Evolutionary conservation across 2,329 filamentous ascomycete species (phyloP), one percentile per base, ranked within the genome.

Genomic region (Stenocarpella maydis): DNA sequence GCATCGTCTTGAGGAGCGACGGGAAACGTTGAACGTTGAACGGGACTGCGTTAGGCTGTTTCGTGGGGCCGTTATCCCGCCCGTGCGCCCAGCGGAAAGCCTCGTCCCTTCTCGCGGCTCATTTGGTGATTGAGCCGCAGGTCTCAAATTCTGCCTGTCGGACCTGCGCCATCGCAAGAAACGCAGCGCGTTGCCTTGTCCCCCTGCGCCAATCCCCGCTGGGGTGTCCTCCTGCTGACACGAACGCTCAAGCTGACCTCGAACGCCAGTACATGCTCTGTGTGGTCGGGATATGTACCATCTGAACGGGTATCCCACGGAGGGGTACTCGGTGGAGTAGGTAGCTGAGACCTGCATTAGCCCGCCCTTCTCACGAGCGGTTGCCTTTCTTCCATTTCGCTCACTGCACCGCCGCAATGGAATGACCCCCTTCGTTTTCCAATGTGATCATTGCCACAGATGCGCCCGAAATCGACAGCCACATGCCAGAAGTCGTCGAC

Each of bases 381-480:
- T 60, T 69, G 69, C 66, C 69, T 69, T 71, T 71, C 50, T 55
- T 71, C 69, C 39, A 69, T 67, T 69, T 71, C 52, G 47, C 39
- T 49, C 60, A 55, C 41, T 39, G 54, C 52, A 34, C 54, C 65
- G 65, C 65, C 41, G 54, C 52, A 58, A 58, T 49, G 28, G 41
- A 28, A 49, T 67, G 43, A 67, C 49, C 58, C 65, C 54, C 31
- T 67, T 21, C 45, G 15, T 37, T n/a, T 58, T 31, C 28, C 41
- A 26, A 19, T n/a, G n/a, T 21, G 19, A 31, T 67, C 41, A 39
- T n/a, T 24, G 43, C 39, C 43, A 37, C 34, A 67, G 39, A 39
- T 24, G 21, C 39, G 43, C 1, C 17, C n/a, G 50, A 52, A 55
- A 39, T n/a, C 28, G 8, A 49, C 24, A 58, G 6, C 47, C 49